These are phyloP conservation scores for Volutella citrinella DNA, from an alignment of 2,329 filamentous ascomycete species.

Conservation along the genomic window DNA sequence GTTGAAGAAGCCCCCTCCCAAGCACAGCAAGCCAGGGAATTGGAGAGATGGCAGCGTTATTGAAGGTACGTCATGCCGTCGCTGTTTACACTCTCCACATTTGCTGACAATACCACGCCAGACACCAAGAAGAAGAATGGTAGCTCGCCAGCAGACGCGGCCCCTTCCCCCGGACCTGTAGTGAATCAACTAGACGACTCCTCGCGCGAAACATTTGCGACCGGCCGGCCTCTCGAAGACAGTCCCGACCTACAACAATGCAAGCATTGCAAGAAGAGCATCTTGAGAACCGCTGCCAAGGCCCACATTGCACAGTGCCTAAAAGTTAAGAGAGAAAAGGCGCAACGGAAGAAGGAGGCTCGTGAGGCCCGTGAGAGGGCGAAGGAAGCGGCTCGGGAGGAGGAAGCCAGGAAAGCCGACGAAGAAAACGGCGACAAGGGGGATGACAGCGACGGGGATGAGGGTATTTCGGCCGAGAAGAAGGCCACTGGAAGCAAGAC, in stretches of 20 bases:
- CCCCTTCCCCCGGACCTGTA: conserved; percentile 51
- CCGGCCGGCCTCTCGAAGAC: conserved; percentile 78
- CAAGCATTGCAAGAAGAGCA: conserved; percentile 91
- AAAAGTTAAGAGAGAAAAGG: conserved; percentile 79
- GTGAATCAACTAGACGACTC: conserved; percentile 71
- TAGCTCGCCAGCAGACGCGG: conserved; percentile 39
- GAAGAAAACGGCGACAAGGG: conserved; percentile 47
- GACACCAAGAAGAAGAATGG: conserved; percentile 51
- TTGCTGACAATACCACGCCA: too few relatives aligned
- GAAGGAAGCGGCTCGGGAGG: conserved; percentile 57
- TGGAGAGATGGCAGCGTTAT: conserved; percentile 67
- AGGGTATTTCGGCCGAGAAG: conserved; percentile 42
- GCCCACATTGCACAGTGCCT: conserved; percentile 82
- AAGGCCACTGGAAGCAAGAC: conserved; percentile 40
- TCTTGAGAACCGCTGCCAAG: conserved; percentile 71
- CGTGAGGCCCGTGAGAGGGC: conserved; percentile 67
- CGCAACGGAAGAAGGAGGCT: conserved; percentile 72
- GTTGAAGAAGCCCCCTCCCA: conserved; percentile 61
- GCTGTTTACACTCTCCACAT: too few relatives aligned
- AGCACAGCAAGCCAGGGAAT: conserved; percentile 64
- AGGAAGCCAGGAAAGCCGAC: conserved; percentile 52
- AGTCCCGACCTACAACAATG: conserved; percentile 76
- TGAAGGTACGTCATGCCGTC: conserved; percentile 62
- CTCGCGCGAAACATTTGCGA: conserved; percentile 75
- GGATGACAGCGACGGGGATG: conserved; percentile 45